phyloP scores from a whole-genome alignment of 2,329 filamentous ascomycete genomes.

The Thermothelomyces thermophilus region DNA sequence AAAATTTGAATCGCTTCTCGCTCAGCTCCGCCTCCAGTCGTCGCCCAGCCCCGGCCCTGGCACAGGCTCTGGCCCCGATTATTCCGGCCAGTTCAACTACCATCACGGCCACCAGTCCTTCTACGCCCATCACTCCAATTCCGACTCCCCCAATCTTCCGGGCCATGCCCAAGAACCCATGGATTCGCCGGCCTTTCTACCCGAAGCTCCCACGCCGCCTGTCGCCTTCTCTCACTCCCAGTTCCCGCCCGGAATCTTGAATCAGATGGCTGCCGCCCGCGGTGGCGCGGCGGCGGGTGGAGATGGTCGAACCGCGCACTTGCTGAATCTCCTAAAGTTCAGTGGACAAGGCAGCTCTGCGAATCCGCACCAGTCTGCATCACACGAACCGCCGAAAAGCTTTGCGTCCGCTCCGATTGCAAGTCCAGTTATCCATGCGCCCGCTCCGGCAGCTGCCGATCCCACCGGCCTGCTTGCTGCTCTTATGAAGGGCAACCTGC shows the following conservation, averaged over 20 bases:
- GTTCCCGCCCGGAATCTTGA: slow-evolving; percentile 37
- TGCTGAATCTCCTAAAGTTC: slow-evolving; percentile 58
- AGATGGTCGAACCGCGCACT: slow-evolving; percentile 45
- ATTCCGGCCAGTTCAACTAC: slow-evolving; percentile 23
- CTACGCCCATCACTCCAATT: slow-evolving; percentile 20
- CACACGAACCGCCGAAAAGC: slow-evolving; percentile 24
- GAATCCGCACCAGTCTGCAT: slow-evolving; percentile 22
- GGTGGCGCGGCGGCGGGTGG: slow-evolving; percentile 23
- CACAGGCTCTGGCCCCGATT: slow-evolving; percentile 18
- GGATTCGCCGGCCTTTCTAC: slow-evolving; percentile 30
- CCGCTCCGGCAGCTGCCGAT: slow-evolving; percentile 49
- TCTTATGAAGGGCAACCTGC: slow-evolving; percentile 52
- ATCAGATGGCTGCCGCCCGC: slow-evolving; percentile 44
- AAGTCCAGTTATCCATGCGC: slow-evolving; percentile 44
- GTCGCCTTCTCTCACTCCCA: slow-evolving; percentile 35
- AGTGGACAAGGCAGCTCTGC: slow-evolving; percentile 32
- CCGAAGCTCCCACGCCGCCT: slow-evolving; percentile 43
- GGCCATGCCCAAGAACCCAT: slow-evolving; percentile 18
- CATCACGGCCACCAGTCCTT: slow-evolving; percentile 24
- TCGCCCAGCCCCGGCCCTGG: slow-evolving; percentile 23
- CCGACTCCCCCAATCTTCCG: slow-evolving; percentile 24
- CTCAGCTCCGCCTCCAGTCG: slow-evolving; percentile 34
- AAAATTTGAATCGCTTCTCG: slow-evolving; percentile 37
- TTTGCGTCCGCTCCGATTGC: slow-evolving; percentile 23
- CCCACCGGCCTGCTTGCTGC: slow-evolving; percentile 53